Evolutionary conservation across 139 green algal species (phyloP), one percentile per base, ranked within the genome.

Genomic region (Micromonas commoda): DNA sequence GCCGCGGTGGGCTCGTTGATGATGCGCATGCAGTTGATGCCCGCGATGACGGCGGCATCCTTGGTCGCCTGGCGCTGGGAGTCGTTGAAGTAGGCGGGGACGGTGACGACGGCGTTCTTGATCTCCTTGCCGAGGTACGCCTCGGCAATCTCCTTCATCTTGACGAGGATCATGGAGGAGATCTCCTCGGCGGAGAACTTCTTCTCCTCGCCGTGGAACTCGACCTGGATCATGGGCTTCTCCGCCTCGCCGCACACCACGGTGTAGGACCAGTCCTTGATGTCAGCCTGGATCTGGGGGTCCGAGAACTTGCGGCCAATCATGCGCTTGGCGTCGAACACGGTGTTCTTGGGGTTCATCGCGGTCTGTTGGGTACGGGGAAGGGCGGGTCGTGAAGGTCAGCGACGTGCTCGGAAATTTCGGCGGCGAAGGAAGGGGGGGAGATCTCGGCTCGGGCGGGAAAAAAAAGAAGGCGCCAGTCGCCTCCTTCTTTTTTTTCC

Each of bases 51-150:
- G 34, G 84, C 94, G 31, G 95, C 95, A 76, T 99, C 95, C 90
- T 98, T 98, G 77, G 93, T 97, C 26, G 93, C 93, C 88, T 98
- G 94, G 38, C 94, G 86, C 88, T 98, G 94, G 26, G 87, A 92
- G 81, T 98, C 94, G 75, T 98, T 98, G 91, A 99, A 99, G 88
- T 99, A 99, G 38, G 95, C 93, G 28, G 95, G 95, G 52, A 98
- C 94, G 2, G 93, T 98, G 74, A 98, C 83, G 6, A 98, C 94
- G 16, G 93, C 95, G 79, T 94, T 90, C 85, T 96, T 97, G 31
- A 97, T 88, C 38, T 89, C 82, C 80, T 90, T 83, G 39, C 84
- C 86, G 3, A 89, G 73, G 76, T 86, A 95, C 20, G 88, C 84
- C 84, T 94, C 85, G 0, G 95, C 95, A 28, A 88, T 94, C 82